A percentile compares a stretch with the other conserved stretches of the same genome.
Evolutionary conservation across 768 basidiomycete species (phyloP).

Genomic region (Amanita pallidorosea): DNA sequence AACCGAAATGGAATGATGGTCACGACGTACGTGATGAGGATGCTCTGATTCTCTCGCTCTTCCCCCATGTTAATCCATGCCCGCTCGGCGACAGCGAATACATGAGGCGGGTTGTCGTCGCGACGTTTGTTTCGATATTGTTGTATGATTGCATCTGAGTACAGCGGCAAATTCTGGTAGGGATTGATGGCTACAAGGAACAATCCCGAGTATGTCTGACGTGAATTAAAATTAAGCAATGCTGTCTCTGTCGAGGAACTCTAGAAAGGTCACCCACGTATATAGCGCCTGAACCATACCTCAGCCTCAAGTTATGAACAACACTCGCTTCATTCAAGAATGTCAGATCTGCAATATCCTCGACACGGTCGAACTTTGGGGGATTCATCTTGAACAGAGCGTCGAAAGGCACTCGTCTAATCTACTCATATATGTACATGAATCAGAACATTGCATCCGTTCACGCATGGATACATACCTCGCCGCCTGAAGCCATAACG

Average conservation of each 20-base stretch:
- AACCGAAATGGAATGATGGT: conserved; percentile 1
- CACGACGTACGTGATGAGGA: conserved; percentile 83
- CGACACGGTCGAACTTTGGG: conserved; percentile 95
- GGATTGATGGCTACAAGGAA: conserved; percentile 99
- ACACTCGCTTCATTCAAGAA: conserved; percentile 98
- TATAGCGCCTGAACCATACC: conserved; percentile 87
- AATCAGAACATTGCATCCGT: conserved; percentile 1
- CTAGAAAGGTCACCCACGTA: conserved; percentile 49
- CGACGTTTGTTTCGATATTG: conserved; percentile 85
- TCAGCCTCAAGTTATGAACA: conserved; percentile 89
- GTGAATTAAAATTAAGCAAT: conserved; percentile 5
- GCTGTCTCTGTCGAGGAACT: not conserved
- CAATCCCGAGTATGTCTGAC: conserved; percentile 85
- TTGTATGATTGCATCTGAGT: conserved; percentile 79
- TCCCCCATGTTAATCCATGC: conserved; percentile 99
- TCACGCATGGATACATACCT: conserved; percentile 35
- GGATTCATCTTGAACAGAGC: conserved; percentile 94
- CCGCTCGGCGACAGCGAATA: conserved; percentile 93
- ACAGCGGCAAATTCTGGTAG: conserved; percentile 85
- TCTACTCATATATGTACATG: conserved; percentile 9
- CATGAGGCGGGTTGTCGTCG: conserved; percentile 91
- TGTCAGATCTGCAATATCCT: conserved; percentile 96
- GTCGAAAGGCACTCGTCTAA: conserved; percentile 56
- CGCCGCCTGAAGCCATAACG: conserved; percentile 74
- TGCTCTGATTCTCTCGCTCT: conserved; percentile 94